Conservation (phyloP, 2,329 filamentous ascomycete species). For the Cordyceps pruinosa region DNA sequence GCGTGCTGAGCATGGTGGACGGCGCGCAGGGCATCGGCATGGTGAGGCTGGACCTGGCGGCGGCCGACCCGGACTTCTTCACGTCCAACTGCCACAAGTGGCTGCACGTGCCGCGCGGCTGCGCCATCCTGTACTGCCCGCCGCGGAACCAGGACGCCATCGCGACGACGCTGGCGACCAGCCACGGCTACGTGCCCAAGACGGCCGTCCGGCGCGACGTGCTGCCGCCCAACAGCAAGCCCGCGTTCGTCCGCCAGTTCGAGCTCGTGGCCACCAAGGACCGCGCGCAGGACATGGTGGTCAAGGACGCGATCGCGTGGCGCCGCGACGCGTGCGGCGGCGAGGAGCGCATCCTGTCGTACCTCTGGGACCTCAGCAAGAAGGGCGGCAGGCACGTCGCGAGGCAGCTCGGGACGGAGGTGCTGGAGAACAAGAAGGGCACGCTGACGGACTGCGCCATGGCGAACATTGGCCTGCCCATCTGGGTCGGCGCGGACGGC, state of each 20-base stretch:
- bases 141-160: conserved; percentile 68
- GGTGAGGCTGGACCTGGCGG: conserved; percentile 59
- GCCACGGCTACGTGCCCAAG: conserved; percentile 63
- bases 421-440: conserved; percentile 59
- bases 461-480: conserved; percentile 66
- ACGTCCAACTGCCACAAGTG: conserved; percentile 87
- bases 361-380: conserved; percentile 56
- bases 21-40: conserved; percentile 82
- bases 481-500: conserved; percentile 34
- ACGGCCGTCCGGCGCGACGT: conserved; percentile 27
- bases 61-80: conserved; percentile 76
- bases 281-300: conserved; percentile 61
- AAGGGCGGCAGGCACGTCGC: conserved; percentile 57
- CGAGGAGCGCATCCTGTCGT: conserved; percentile 60
- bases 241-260: conserved; percentile 62
- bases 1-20: conserved; percentile 69
- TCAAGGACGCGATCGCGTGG: conserved; percentile 66
- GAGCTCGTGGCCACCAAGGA: conserved; percentile 73
- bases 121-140: conserved; percentile 75
- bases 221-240: conserved; percentile 41
- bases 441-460: conserved; percentile 62
- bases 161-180: conserved; percentile 68
- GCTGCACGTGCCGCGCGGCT: conserved; percentile 70
- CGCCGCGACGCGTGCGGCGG: conserved; percentile 63
- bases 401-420: conserved; percentile 57